phyloP scores from a whole-genome alignment of 1,139 yeast genomes.

The Suhomyces yuchorum region DNA sequence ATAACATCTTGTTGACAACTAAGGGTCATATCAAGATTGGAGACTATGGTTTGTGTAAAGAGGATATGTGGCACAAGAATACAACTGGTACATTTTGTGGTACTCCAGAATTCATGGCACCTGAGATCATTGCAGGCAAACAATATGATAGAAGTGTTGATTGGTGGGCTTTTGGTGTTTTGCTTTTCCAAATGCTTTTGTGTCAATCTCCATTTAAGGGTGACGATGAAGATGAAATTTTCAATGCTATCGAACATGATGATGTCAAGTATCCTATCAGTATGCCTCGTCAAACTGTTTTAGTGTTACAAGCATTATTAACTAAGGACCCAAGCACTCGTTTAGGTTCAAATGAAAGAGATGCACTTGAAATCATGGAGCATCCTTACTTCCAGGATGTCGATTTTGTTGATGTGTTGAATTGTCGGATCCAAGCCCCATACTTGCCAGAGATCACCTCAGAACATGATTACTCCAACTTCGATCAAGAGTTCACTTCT shows the following conservation, averaged over 20 bases:
- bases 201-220: conserved; percentile 98
- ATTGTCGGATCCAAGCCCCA: conserved; percentile 80
- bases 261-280: conserved; percentile 97
- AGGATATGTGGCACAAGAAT: conserved; percentile 88
- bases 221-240: conserved; percentile 97
- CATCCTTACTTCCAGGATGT: conserved; percentile 92
- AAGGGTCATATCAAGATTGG: conserved; percentile 97
- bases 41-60: conserved; percentile 96
- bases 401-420: conserved; percentile 81
- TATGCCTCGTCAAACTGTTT: conserved; percentile 96
- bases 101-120: conserved; percentile 99
- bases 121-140: conserved; percentile 92
- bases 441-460: conserved; percentile 77
- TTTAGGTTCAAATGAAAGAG: conserved; percentile 83
- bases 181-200: conserved; percentile 90
- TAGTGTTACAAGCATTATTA: conserved; percentile 83
- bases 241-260: conserved; percentile 95
- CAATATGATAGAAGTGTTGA: conserved; percentile 92
- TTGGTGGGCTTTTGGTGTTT: conserved; percentile 99
- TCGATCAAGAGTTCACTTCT: conserved; percentile 91
- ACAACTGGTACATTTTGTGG: conserved; percentile 98
- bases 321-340: conserved; percentile 86
- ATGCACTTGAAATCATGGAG: conserved; percentile 91
- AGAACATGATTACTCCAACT: conserved; percentile 89
- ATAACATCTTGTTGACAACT: conserved; percentile 83